These are phyloP conservation scores for Aureobasidium lini DNA, from an alignment of 2,329 filamentous ascomycete genomes.

Conservation along the genomic window DNA sequence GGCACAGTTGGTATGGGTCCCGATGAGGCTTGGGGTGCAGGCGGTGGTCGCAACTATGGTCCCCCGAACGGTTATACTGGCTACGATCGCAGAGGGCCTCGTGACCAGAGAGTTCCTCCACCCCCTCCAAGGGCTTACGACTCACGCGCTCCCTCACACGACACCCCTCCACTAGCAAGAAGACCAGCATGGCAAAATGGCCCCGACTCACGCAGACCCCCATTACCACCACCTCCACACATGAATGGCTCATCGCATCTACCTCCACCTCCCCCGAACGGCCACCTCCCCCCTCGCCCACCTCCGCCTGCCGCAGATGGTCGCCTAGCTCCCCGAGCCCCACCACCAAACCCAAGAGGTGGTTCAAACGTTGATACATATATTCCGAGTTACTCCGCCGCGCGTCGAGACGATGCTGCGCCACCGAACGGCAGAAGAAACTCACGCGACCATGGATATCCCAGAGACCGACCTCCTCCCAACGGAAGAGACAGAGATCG, in stretches of 20 bases:
- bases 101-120: slow-evolving; percentile 32
- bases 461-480: slow-evolving; percentile 17
- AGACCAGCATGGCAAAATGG: slow-evolving; percentile 12
- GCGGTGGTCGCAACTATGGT: slow-evolving; percentile 19
- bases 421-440: slow-evolving; percentile 11
- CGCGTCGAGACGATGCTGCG: slow-evolving; percentile 17
- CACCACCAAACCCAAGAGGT: slow-evolving; percentile 19
- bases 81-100: slow-evolving; percentile 19
- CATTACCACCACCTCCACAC: slow-evolving; percentile 16
- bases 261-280: slow-evolving; percentile 18
- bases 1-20: slow-evolving; percentile 74
- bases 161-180: slow-evolving; percentile 3
- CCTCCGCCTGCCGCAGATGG: slow-evolving; percentile 25
- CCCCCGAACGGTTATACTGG: slow-evolving; percentile 24
- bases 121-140: slow-evolving; percentile 26
- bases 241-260: slow-evolving; percentile 13
- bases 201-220: slow-evolving; percentile 21
- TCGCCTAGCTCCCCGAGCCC: slow-evolving; percentile 20
- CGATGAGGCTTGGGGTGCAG: slow-evolving; percentile 39
- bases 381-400: slow-evolving; percentile 34
- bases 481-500: slow-evolving; percentile 21
- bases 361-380: slow-evolving; percentile 34
- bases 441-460: slow-evolving; percentile 16
- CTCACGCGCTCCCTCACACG: slow-evolving; percentile 10
- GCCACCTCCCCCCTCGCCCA: slow-evolving; percentile 19